Evolutionary conservation across 768 basidiomycete species (phyloP), one percentile per base, ranked within the genome.

Genomic region (Leucocoprinus birnbaumii): DNA sequence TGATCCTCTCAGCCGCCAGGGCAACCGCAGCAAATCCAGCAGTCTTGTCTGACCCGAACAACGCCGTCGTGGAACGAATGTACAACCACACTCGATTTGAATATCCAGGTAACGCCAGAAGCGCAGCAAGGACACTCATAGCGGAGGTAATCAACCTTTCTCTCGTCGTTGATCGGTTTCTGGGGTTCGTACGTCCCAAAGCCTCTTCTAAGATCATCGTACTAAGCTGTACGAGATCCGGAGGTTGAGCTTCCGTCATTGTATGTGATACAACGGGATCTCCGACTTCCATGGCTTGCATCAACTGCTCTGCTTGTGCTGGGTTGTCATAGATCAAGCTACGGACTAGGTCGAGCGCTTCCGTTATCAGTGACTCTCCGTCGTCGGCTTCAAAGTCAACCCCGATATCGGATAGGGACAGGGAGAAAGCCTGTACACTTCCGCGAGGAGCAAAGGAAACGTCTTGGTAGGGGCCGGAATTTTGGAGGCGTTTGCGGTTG

Each of bases 21-120:
- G 85, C 82, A 41, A 80, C 74, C 3, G 86, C 83, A 3, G 83
- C 82, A 57, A 83, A 82, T 9, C 82, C 84, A 26, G 76, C 69
- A 5, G 70, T 65, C 42, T 75, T 75, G 22, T 82, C 83, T 4
- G 84, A 75, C 16, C 89, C 87, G 61, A 96, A 92, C 24, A 97
- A 77, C 19, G 85, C 79, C 0, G 80, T 74, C 0, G 92, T 88
- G 4, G 89, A 88, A 11, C 92, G 85, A 18, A 95, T 80, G 62
- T 89, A 94, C 9, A 93, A 74, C 94, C 93, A 96, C 21, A 95
- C 89, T 2, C 88, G 80, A 59, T 84, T 83, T n/a, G 90, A 88
- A 63, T 87, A 87, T 43, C 74, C 77, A 1, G 89, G 89, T 11
- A 90, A 71, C 1, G 85, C 81, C 34, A 94, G 78, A 26, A 95